phyloP scores from a whole-genome alignment of 352 stramenopile genomes.

The Pythium scleroteichum region DNA sequence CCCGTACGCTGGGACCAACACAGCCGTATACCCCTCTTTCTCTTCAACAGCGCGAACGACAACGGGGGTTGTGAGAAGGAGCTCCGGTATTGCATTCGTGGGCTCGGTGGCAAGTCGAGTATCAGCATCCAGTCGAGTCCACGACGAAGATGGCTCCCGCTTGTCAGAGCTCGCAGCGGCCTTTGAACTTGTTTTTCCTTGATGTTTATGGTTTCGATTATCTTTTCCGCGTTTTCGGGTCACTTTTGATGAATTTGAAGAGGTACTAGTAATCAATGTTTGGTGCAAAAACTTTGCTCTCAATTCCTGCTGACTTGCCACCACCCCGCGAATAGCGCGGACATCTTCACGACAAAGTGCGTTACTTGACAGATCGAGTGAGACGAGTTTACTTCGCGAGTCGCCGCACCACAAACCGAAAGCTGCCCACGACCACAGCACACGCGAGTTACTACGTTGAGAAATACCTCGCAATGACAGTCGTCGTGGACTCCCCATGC shows the following conservation, averaged over 20 bases:
- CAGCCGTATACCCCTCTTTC: background rate
- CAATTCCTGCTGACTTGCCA: background rate
- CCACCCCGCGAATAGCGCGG: conserved; percentile 13
- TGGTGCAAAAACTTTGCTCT: conserved; percentile 2
- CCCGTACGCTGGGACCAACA: conserved; percentile 43
- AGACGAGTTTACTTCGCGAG: conserved; percentile 6
- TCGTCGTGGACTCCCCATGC: background rate
- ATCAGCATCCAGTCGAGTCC: background rate
- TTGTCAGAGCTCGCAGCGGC: too few species aligned
- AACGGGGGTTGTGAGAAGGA: background rate
- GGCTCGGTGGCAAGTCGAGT: background rate
- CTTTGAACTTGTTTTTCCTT: background rate
- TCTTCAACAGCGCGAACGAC: conserved; percentile 5
- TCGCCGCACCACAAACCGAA: conserved; percentile 18
- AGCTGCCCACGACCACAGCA: conserved; percentile 50
- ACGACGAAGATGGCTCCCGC: too few species aligned
- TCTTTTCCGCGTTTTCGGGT: background rate
- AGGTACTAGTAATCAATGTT: background rate
- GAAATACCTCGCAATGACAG: conserved; percentile 38
- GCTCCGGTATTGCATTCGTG: background rate
- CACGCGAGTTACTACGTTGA: conserved; percentile 19
- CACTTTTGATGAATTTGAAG: background rate
- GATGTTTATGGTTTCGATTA: background rate
- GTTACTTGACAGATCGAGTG: conserved; percentile 47
- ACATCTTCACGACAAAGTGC: conserved; percentile 35